Evolutionary conservation across 2,329 filamentous ascomycete species (phyloP).

Genomic region (Whalleya microplaca): DNA sequence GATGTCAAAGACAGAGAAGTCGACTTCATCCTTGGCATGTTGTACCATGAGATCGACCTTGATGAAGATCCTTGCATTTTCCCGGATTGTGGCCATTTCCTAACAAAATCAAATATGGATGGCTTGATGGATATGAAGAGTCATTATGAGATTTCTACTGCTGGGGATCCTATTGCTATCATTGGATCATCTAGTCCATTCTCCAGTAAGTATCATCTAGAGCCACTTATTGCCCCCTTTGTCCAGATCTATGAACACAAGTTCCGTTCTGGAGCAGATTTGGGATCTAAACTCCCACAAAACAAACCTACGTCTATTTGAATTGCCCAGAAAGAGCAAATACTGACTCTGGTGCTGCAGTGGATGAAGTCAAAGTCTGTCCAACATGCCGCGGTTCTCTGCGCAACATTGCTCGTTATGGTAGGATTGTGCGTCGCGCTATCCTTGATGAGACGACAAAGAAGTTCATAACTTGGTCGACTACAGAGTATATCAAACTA

Average conservation of each 20-base stretch:
- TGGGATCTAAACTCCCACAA: background rate
- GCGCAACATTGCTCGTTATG: constrained; percentile 62
- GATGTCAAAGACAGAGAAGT: constrained; percentile 52
- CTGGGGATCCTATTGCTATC: constrained; percentile 40
- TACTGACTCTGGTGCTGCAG: constrained; percentile 8
- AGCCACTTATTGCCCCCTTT: background rate
- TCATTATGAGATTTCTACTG: constrained; percentile 49
- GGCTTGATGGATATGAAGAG: constrained; percentile 58
- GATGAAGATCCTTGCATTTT: constrained; percentile 65
- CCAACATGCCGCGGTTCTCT: constrained; percentile 64
- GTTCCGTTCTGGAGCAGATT: background rate
- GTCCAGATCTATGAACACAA: background rate
- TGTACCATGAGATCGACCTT: constrained; percentile 62
- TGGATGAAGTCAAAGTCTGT: constrained; percentile 55
- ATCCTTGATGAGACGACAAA: constrained; percentile 66
- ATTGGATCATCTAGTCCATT: constrained; percentile 50
- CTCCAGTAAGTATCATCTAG: constrained; percentile 33
- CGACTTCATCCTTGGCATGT: constrained; percentile 58
- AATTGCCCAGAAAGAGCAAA: background rate
- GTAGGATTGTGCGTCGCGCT: constrained; percentile 61
- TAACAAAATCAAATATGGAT: constrained; percentile 64
- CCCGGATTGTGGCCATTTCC: constrained; percentile 65
- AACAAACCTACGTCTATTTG: background rate
- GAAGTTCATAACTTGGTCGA: constrained; percentile 63
- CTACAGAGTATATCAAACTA: constrained; percentile 46